Evolutionary conservation across 352 stramenopile genomes (phyloP), one percentile per base, ranked within the genome.

Genomic region (Phytopythium mirpurense): DNA sequence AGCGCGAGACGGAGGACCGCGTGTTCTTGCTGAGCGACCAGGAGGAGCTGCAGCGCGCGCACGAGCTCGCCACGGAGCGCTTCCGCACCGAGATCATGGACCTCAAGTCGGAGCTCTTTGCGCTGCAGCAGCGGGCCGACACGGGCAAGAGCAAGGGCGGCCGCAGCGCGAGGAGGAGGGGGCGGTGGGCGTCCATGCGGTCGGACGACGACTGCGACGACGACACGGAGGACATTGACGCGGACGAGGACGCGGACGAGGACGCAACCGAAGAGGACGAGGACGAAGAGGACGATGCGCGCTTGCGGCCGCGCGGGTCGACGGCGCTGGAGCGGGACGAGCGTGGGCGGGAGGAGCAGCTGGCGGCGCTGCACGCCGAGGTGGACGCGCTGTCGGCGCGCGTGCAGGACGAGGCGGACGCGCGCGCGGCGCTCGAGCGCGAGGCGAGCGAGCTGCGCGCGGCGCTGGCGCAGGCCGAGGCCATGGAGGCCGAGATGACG

Each of bases 1-100:
- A 94, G 66, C 77, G 81, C 9, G 83, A 90, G 64, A 88, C 90
- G 51, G 83, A 94, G 58, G 81, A 94, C 46, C 90, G 90, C 59
- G 80, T 94, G 21, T 94, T 94, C 54, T 44, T 94, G 21, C 49
- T 87, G 42, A 90, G 70, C 54, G 83, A 94, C 53, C 79, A 92
- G 40, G 83, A 90, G 45, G 83, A 94, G 67, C 78, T 92, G 26
- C 68, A 90, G 56, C 78, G 64, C 5, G 79, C 90, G 57, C 81
- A 94, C 56, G 81, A 92, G 42, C 64, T 94, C 48, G 83, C 74
- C 19, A 71, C 60, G 15, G 83, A 94, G 60, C 78, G 83, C 18
- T 83, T 92, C 56, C 81, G 83, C 3, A 88, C 77, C 0, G 79
- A 94, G 63, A 90, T 94, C 38, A 71, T 92, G 66, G 83, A 94